Base-by-base conservation (phyloP, 345 rosid genomes). In the Boechera stricta region DNA sequence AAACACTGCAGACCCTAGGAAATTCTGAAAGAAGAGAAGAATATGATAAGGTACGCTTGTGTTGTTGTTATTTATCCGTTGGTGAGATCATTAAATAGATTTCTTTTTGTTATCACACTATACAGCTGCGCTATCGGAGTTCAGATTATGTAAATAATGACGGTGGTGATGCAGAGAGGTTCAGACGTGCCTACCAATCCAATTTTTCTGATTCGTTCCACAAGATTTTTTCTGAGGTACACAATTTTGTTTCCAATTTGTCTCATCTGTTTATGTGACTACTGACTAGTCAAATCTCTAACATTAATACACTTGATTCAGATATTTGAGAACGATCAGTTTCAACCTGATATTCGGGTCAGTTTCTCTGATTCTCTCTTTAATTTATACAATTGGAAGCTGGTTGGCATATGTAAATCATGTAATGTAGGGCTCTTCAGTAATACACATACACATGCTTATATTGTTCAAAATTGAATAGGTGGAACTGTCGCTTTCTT, bases 121-220 rank as follows among this genome's bases (percentile, higher is more conserved):
- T 51, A 65, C 84, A 89, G 95, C 68, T 63, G 78, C 83, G 64
- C n/a, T 71, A 67, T 51, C 73, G 76, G 71, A 78, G 80, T 83
- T 81, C 87, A 12, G 87, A 72, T 56, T 75, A 79, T 71, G 81
- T 65, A 77, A 86, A 83, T 63, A 89, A 78, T 82, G 87, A 79
- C 66, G 70, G 85, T 73, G 82, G 87, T 32, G 84, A 81, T 79
- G 79, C 85, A 26, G 85, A 84, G 78, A 87, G 84, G 42, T 90
- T 85, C 68, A 67, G 86, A 79, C 82, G 83, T 75, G 64, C 90
- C 49, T 82, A 82, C 53, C 81, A 45, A 74, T 79, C 87, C 62
- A 80, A 85, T 82, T 94, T 94, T 90, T 90, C 98, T 53, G 86
- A 86, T 82, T 92, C 98, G 12, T 94, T 94, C 82, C 93, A 84